Evolutionary conservation across 2,329 filamentous ascomycete species (phyloP).

Genomic region (Tolypocladium ovalisporum): DNA sequence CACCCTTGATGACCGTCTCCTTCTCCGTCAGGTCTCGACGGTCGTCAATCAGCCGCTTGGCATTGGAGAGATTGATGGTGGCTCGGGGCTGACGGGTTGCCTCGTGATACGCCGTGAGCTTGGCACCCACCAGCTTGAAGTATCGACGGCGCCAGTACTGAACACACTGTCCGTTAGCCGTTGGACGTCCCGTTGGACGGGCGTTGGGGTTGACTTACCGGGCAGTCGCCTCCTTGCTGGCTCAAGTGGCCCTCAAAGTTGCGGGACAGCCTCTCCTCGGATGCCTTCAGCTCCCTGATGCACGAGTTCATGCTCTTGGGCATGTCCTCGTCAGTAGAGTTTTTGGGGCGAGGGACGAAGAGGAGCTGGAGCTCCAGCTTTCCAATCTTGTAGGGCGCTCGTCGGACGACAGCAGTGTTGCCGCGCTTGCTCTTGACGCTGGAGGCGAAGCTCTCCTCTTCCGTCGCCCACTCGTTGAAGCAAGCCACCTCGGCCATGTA

Average conservation of each 20-base stretch:
- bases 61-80: conserved; percentile 92
- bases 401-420: conserved; percentile 58
- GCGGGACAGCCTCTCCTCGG: conserved; percentile 67
- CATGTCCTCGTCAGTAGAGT: conserved; percentile 85
- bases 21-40: conserved; percentile 73
- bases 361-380: conserved; percentile 90
- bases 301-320: conserved; percentile 99
- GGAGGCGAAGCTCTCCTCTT: conserved; percentile 65
- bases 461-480: conserved; percentile 97
- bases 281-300: conserved; percentile 84
- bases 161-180: conserved; percentile 24
- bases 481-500: conserved; percentile 82
- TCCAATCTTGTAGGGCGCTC: conserved; percentile 92
- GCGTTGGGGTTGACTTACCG: conserved; percentile 50
- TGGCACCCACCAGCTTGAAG: conserved; percentile 86
- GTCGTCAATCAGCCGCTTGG: conserved; percentile 88
- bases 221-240: conserved; percentile 95
- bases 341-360: conserved; percentile 88
- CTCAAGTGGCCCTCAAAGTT: conserved; percentile 84
- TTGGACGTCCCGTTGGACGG: neutral
- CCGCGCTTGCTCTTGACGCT: conserved; percentile 93
- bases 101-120: conserved; percentile 93
- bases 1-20: conserved; percentile 65
- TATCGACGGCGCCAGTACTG: conserved; percentile 97
- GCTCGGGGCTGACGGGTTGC: conserved; percentile 89